Base-by-base conservation (phyloP, 1,284 basidiomycete species). In the Jaminaea rosea region DNA sequence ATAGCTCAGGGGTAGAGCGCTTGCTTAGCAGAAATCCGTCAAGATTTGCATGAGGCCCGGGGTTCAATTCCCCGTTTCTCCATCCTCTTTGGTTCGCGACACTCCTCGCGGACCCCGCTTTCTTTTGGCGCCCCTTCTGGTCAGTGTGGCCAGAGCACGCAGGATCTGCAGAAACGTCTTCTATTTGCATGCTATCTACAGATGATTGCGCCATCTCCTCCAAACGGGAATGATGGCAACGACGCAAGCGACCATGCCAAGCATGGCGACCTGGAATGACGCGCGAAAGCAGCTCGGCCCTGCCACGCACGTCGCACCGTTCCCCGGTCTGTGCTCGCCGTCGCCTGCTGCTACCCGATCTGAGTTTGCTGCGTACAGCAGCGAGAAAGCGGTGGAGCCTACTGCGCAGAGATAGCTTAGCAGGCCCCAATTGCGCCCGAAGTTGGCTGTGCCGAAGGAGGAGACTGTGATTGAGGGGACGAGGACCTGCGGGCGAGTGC, bases 381-480 rank as follows among this genome's bases (percentile, higher is more conserved):
- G 46, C 10, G 55, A 51, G 31, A 49, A 60, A 36, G 29, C 44
- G 13, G 58, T 31, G 21, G 29, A 39, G 26, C 58, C 58, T 9
- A 39, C 31, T 13, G 58, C 58, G 34, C 50, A 47, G 13, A 51
- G 31, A 32, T 60, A 60, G 21, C 39, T 46, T 3, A 58, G 44
- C 13, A 50, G 11, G 13, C 58, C 58, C 49, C 50, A 60, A 21
- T 56, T 56, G 9, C 58, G 41, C 5, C 58, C 58, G 32, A 60
- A 60, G 19, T 53, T 46, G 10, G 26, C 15, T 10, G 47, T 28
- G 34, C 52, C 50, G 34, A 46, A 60, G 23, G 42, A 42, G 26
- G 26, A 26, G 6, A 57, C 47, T 10, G 52, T 37, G 15, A 48
- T 36, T 19, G 55, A 46, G 11, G 56, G n/a, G n/a, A n/a, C n/a